phyloP scores from a whole-genome alignment of 2,329 filamentous ascomycete species.

The Lachnellula suecica region DNA sequence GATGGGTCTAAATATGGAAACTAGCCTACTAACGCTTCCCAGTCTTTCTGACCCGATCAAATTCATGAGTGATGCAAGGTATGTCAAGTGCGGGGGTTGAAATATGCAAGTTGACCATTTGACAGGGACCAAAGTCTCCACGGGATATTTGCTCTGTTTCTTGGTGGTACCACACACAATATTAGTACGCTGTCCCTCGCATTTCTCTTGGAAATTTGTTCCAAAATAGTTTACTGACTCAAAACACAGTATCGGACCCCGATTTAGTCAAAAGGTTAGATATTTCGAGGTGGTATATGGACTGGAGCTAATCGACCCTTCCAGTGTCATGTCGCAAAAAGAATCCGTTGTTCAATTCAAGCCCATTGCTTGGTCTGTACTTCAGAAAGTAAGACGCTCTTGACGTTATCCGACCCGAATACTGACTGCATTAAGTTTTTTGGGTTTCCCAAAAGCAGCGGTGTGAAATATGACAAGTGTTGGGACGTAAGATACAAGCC shows the following conservation, averaged over 20 bases:
- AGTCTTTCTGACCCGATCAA: slow-evolving; percentile 25
- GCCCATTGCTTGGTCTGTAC: slow-evolving; percentile 19
- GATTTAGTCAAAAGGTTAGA: slow-evolving; percentile 20
- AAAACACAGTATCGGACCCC: slow-evolving; percentile 25
- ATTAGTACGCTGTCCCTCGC: slow-evolving; percentile 19
- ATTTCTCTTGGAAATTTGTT: background rate
- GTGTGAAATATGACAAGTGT: slow-evolving; percentile 21
- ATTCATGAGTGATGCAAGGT: slow-evolving; percentile 26
- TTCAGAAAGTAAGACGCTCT: slow-evolving; percentile 25
- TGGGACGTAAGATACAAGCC: slow-evolving; percentile 23
- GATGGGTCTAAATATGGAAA: slow-evolving; percentile 34
- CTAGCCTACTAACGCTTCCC: background rate
- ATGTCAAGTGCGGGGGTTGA: background rate
- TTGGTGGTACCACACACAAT: slow-evolving; percentile 27
- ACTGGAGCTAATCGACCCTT: slow-evolving; percentile 7
- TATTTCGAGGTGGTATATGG: background rate
- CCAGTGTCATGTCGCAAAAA: slow-evolving; percentile 25
- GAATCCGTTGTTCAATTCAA: slow-evolving; percentile 22
- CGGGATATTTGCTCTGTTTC: slow-evolving; percentile 29
- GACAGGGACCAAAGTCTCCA: slow-evolving; percentile 25
- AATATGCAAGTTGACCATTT: slow-evolving; percentile 1
- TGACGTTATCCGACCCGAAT: no score
- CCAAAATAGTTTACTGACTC: background rate
- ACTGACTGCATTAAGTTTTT: slow-evolving; percentile 29
- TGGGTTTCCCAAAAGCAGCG: slow-evolving; percentile 23